These are phyloP conservation scores for Teratosphaeria destructans DNA, from an alignment of 2,329 filamentous ascomycete genomes.

Conservation along the genomic window DNA sequence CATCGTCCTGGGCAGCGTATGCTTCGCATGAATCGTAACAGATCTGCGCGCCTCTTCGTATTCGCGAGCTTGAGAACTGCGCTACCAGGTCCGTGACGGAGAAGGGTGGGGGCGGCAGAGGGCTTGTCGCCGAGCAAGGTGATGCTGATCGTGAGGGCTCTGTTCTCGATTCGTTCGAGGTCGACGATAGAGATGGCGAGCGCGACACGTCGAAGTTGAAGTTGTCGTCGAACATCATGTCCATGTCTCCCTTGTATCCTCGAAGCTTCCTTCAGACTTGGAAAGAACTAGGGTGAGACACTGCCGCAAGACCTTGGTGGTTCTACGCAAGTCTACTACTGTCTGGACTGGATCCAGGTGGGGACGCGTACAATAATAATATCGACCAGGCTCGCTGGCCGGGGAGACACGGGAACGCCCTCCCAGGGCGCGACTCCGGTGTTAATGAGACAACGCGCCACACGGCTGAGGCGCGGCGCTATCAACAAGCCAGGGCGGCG, in stretches of 20 bases:
- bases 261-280: neutral
- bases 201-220: conserved; percentile 20
- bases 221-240: conserved; percentile 22
- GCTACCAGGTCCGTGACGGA: conserved; percentile 24
- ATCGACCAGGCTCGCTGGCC: neutral
- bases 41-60: conserved; percentile 20
- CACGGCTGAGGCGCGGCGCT: neutral
- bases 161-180: conserved; percentile 11
- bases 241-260: neutral
- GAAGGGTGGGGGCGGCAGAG: conserved; percentile 16
- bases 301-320: neutral
- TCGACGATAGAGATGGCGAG: conserved; percentile 19
- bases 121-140: conserved; percentile 18
- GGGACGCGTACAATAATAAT: neutral
- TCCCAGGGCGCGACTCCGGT: neutral
- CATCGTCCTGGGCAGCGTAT: conserved; percentile 22
- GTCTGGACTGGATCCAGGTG: neutral
- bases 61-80: conserved; percentile 16
- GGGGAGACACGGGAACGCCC: neutral
- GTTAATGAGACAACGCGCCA: neutral
- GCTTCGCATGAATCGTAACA: conserved; percentile 24
- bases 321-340: neutral
- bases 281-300: neutral
- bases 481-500: neutral
- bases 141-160: conserved; percentile 23